Percentiles rank a stretch among this genome's conserved stretches.
Conservation (phyloP, 106 monocot genomes). For the Acorus calamus region DNA sequence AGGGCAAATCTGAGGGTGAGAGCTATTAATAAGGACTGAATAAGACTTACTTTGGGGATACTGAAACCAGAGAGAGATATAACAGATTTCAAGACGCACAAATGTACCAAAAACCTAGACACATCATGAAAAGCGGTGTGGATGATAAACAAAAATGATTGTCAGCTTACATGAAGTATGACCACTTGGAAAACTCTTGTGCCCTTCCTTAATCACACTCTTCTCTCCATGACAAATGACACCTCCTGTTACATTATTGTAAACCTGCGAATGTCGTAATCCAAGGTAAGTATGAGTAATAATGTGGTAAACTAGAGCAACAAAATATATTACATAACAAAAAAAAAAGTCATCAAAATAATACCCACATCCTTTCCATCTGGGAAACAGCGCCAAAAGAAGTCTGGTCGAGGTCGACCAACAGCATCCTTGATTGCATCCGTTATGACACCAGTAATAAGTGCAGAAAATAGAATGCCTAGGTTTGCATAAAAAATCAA, state of each 20-base stretch:
- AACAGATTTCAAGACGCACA: no score
- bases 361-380: conserved; percentile 45
- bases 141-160: not conserved
- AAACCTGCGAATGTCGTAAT: conserved; percentile 5
- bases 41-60: no score
- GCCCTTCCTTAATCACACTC: conserved; percentile 30
- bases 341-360: not conserved
- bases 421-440: conserved; percentile 94
- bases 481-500: not conserved
- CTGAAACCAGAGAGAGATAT: no score
- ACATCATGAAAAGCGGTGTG: no score
- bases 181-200: conserved; percentile 37
- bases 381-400: conserved; percentile 90
- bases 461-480: conserved; percentile 83
- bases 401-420: conserved; percentile 86
- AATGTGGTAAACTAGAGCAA: not conserved
- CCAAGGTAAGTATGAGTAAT: conserved; percentile 1
- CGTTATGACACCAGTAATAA: conserved; percentile 83
- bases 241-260: conserved; percentile 15
- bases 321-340: not conserved
- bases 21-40: no score
- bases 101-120: no score
- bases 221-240: conserved; percentile 23
- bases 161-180: conserved; percentile 31
- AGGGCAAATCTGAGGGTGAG: no score